Evolutionary conservation across 768 basidiomycete species (phyloP).

Genomic region (Chalciporus piperatus): DNA sequence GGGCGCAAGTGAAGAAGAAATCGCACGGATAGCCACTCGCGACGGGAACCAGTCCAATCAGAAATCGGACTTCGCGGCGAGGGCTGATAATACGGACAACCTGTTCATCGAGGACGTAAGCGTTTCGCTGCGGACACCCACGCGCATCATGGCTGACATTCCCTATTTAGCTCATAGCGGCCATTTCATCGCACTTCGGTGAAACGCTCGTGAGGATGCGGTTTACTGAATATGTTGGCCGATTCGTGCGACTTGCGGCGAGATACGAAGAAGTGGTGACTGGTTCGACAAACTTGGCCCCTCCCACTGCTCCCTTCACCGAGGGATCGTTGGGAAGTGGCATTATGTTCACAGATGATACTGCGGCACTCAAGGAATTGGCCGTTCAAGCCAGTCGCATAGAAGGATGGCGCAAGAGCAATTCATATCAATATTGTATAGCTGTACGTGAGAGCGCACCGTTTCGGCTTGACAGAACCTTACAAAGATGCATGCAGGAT

Average conservation of each 20-base stretch:
- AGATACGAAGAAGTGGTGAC: slow-evolving; percentile 83
- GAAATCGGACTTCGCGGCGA: slow-evolving; percentile 54
- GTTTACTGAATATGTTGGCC: slow-evolving; percentile 83
- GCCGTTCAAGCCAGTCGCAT: slow-evolving; percentile 76
- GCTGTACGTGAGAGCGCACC: slow-evolving; percentile 45
- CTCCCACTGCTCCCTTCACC: slow-evolving; percentile 53
- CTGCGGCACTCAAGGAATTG: slow-evolving; percentile 63
- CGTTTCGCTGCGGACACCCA: neutral
- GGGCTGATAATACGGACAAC: slow-evolving; percentile 67
- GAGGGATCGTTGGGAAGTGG: slow-evolving; percentile 68
- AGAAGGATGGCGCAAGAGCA: slow-evolving; percentile 89
- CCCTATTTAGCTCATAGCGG: slow-evolving; percentile 57
- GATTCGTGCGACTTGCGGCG: slow-evolving; percentile 88
- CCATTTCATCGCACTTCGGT: slow-evolving; percentile 90
- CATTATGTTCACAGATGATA: slow-evolving; percentile 74
- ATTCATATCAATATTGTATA: slow-evolving; percentile 71
- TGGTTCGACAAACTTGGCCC: slow-evolving; percentile 76
- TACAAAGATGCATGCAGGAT: slow-evolving; percentile 48
- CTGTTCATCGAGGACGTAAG: slow-evolving; percentile 93
- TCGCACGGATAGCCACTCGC: slow-evolving; percentile 48
- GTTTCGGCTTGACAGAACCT: neutral
- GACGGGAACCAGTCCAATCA: slow-evolving; percentile 51
- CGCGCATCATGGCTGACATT: neutral
- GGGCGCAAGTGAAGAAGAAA: slow-evolving; percentile 65
- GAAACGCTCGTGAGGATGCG: slow-evolving; percentile 84